phyloP scores from a whole-genome alignment of 2,329 filamentous ascomycete genomes.

The Claviceps sorghi region DNA sequence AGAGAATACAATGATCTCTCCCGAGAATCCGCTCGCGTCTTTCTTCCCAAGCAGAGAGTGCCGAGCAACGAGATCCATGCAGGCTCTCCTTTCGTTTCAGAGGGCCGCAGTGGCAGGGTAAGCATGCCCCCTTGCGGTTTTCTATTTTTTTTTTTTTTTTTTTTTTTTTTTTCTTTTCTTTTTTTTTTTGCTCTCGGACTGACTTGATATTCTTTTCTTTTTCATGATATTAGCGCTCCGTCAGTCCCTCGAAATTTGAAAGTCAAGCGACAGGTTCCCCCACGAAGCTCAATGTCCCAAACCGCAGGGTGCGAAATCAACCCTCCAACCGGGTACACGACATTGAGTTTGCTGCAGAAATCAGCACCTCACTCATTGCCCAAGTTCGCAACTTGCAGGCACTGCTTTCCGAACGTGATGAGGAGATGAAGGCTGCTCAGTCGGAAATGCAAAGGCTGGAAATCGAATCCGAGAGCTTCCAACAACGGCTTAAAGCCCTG shows the following conservation, averaged over 20 bases:
- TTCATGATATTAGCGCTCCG: slow-evolving; percentile 38
- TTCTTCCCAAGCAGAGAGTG: slow-evolving; percentile 71
- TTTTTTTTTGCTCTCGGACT: too few species aligned
- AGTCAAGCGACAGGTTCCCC: slow-evolving; percentile 74
- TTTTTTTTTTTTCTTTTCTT: not conserved
- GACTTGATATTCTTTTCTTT: too few species aligned
- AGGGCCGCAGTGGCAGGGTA: slow-evolving; percentile 38
- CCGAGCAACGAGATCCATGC: slow-evolving; percentile 49
- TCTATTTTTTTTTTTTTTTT: not conserved
- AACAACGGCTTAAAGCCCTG: slow-evolving; percentile 64
- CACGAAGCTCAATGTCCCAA: slow-evolving; percentile 76
- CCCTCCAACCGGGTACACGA: slow-evolving; percentile 80
- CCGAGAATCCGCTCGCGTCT: slow-evolving; percentile 74
- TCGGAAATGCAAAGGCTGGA: slow-evolving; percentile 68
- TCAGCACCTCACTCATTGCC: slow-evolving; percentile 85
- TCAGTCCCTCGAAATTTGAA: slow-evolving; percentile 66
- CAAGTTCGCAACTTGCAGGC: slow-evolving; percentile 85
- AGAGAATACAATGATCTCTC: slow-evolving; percentile 92
- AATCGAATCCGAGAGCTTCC: slow-evolving; percentile 63
- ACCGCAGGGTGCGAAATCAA: slow-evolving; percentile 80
- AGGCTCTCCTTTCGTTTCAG: slow-evolving; percentile 38
- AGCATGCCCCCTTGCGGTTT: slow-evolving; percentile 13
- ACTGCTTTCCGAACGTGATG: slow-evolving; percentile 74
- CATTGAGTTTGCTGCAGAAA: slow-evolving; percentile 96
- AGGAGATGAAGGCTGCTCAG: slow-evolving; percentile 61